phyloP scores from a whole-genome alignment of 345 rosid genomes.

The Leavenworthia alabamica region DNA sequence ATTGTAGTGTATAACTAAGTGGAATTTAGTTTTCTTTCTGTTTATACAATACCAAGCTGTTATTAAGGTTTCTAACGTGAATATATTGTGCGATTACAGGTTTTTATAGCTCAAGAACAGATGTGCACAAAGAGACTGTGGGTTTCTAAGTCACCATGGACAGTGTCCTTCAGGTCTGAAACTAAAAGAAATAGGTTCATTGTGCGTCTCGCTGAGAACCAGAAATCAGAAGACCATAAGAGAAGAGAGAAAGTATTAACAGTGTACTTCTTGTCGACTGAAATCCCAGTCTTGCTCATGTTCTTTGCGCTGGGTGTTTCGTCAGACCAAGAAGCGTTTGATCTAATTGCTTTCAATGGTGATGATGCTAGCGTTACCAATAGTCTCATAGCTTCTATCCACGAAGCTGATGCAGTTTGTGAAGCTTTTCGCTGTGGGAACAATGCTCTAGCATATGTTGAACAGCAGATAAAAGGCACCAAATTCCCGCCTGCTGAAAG shows the following conservation, averaged over 20 bases:
- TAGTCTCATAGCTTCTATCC: constrained; percentile 54
- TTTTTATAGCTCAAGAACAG: constrained; percentile 86
- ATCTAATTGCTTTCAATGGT: constrained; percentile 49
- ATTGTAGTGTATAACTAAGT: constrained; percentile 1
- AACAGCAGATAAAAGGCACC: constrained; percentile 38
- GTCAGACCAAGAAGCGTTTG: constrained; percentile 72
- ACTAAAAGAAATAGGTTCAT: constrained; percentile 58
- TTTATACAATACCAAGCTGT: neutral
- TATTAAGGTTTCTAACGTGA: constrained; percentile 5
- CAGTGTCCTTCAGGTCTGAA: constrained; percentile 58
- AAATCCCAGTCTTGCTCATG: constrained; percentile 71
- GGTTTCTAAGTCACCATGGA: constrained; percentile 63
- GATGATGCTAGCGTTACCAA: constrained; percentile 55
- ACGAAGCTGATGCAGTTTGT: constrained; percentile 57
- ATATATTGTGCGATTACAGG: constrained; percentile 40
- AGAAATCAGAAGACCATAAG: constrained; percentile 39
- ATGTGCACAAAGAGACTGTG: constrained; percentile 69
- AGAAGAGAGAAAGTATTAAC: constrained; percentile 63
- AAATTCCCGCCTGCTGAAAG: constrained; percentile 70
- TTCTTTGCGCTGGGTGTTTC: constrained; percentile 78
- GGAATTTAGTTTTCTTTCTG: neutral
- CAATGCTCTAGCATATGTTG: constrained; percentile 39
- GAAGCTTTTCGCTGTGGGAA: constrained; percentile 43
- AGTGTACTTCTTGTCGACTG: constrained; percentile 68
- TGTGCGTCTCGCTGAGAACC: constrained; percentile 44